phyloP scores from a whole-genome alignment of 495 filamentous ascomycete species.

The Penicillium pancosmium region DNA sequence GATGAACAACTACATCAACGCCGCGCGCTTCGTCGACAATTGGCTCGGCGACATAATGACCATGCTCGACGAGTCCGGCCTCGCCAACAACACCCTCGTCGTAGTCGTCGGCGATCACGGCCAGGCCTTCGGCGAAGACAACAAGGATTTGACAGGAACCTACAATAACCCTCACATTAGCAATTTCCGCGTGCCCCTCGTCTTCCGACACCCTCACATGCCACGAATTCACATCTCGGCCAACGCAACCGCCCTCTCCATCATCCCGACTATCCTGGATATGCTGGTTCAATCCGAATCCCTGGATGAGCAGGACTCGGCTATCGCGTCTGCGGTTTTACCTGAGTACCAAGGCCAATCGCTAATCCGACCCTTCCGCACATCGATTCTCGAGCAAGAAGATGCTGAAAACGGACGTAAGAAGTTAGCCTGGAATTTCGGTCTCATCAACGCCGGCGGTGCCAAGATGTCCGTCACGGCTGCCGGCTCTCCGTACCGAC shows the following conservation, averaged over 20 bases:
- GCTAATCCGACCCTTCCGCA: constrained; percentile 34
- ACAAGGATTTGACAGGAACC: constrained; percentile 39
- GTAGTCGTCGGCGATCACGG: constrained; percentile 53
- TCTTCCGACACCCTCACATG: constrained; percentile 48
- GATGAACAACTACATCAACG: constrained; percentile 48
- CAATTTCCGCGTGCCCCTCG: constrained; percentile 47
- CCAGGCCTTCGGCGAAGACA: constrained; percentile 44
- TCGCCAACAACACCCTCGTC: constrained; percentile 53
- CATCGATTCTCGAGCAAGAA: constrained; percentile 15
- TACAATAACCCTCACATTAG: constrained; percentile 50
- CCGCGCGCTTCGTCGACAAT: constrained; percentile 44
- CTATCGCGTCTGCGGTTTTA: constrained; percentile 39
- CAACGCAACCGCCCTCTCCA: constrained; percentile 45
- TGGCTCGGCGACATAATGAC: constrained; percentile 50
- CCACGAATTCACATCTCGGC: constrained; percentile 42
- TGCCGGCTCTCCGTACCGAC: constrained; percentile 38
- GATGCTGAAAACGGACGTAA: constrained; percentile 10
- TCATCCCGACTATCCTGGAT: constrained; percentile 50
- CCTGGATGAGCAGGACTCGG: constrained; percentile 32
- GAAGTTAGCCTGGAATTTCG: constrained; percentile 39
- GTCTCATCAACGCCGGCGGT: constrained; percentile 49
- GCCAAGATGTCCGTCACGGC: constrained; percentile 39
- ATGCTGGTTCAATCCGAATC: constrained; percentile 46
- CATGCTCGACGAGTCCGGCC: constrained; percentile 49
- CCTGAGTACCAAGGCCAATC: constrained; percentile 43